Percentiles rank a stretch among this genome's conserved stretches.
Evolutionary conservation across 805 yeast genomes (phyloP).

Genomic region (Peterozyma toletana): DNA sequence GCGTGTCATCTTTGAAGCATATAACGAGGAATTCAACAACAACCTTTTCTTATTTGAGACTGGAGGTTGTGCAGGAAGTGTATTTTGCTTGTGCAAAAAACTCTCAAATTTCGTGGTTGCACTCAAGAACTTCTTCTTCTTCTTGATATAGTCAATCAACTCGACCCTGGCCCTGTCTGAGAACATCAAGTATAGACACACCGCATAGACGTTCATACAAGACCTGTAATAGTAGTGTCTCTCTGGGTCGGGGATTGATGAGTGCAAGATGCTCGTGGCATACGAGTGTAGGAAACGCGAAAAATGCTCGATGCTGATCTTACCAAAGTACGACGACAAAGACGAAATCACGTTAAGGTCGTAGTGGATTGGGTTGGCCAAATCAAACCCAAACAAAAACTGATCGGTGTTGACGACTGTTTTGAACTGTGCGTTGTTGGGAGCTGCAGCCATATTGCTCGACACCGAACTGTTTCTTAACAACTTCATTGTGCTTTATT

Average conservation of each 20-base stretch:
- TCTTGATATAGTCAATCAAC: conserved; percentile 4
- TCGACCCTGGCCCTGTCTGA: conserved; percentile 3
- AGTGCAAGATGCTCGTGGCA: conserved; percentile 4
- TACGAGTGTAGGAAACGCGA: conserved; percentile 7
- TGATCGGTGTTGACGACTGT: background rate
- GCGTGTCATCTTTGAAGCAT: no score
- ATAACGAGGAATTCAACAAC: no score
- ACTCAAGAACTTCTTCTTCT: conserved; percentile 7
- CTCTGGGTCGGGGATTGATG: conserved; percentile 4
- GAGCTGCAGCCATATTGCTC: no score
- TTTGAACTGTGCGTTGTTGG: no score
- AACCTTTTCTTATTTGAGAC: no score
- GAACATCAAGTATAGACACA: conserved; percentile 7
- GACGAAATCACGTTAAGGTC: conserved; percentile 7
- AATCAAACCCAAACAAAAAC: conserved; percentile 2
- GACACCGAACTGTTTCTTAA: no score
- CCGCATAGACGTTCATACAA: conserved; percentile 9
- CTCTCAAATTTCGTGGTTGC: conserved; percentile 5
- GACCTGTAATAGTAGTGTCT: conserved; percentile 8
- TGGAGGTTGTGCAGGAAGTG: background rate
- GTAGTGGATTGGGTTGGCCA: conserved; percentile 5
- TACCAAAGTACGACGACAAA: conserved; percentile 4
- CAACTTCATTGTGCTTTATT: no score
- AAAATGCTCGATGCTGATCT: conserved; percentile 7
- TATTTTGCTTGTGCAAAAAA: background rate